These are phyloP conservation scores for Fusarium sambucinum DNA, from an alignment of 2,329 filamentous ascomycete genomes.

Conservation along the genomic window DNA sequence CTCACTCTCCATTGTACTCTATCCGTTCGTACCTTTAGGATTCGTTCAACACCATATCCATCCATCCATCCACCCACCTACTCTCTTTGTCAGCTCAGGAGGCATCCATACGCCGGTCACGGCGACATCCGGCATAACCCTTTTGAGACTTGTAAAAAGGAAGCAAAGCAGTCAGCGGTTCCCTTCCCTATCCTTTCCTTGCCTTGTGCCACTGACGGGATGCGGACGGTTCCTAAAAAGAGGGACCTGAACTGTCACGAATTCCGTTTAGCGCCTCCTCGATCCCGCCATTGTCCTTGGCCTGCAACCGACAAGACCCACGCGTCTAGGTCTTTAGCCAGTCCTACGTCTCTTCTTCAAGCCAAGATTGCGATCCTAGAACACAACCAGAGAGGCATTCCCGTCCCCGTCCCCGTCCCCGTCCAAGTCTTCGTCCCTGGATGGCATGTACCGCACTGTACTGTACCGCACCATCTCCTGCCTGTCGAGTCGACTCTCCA, in stretches of 20 bases:
- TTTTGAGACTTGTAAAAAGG: constrained; percentile 14
- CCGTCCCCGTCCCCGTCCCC: constrained; percentile 40
- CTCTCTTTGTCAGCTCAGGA: constrained; percentile 15
- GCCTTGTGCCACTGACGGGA: constrained; percentile 23
- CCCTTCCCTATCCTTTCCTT: neutral
- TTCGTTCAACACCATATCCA: neutral
- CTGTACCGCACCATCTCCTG: constrained; percentile 37
- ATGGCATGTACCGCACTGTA: constrained; percentile 10
- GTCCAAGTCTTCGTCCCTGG: constrained; percentile 33
- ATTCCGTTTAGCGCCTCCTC: constrained; percentile 48
- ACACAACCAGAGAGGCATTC: constrained; percentile 34
- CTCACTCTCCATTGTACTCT: constrained; percentile 13
- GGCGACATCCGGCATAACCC: constrained; percentile 26
- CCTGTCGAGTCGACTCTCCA: constrained; percentile 30
- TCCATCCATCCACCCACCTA: neutral
- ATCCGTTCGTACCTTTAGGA: constrained; percentile 8
- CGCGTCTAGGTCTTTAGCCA: constrained; percentile 40
- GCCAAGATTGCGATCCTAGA: constrained; percentile 43
- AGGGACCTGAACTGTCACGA: constrained; percentile 41
- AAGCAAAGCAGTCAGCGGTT: constrained; percentile 20
- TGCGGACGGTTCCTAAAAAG: constrained; percentile 4
- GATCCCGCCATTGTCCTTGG: constrained; percentile 47
- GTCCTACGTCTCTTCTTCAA: constrained; percentile 28
- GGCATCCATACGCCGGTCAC: constrained; percentile 27
- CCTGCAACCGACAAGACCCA: constrained; percentile 36